These are phyloP conservation scores for Venturia pyrina DNA, from an alignment of 2,329 filamentous ascomycete genomes.

Conservation along the genomic window DNA sequence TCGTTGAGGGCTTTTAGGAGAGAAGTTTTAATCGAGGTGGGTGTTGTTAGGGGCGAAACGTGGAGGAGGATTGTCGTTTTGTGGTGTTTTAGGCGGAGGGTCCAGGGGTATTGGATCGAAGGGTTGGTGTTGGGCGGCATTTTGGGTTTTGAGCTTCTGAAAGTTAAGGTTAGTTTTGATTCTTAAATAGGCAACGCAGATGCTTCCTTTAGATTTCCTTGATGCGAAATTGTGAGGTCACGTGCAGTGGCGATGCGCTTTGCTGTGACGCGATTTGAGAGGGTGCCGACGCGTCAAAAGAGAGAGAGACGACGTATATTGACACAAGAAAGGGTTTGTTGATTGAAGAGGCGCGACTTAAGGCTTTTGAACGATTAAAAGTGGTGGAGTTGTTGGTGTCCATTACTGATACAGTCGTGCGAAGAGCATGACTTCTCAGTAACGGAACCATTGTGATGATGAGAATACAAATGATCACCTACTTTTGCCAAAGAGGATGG, in stretches of 20 bases:
- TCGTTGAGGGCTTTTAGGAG: conserved; percentile 33
- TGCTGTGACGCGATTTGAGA: neutral
- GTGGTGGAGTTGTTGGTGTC: neutral
- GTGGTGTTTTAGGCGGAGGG: conserved; percentile 37
- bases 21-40: conserved; percentile 29
- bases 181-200: neutral
- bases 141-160: neutral
- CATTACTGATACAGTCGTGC: neutral
- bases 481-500: neutral
- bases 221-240: neutral
- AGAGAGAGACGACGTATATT: neutral
- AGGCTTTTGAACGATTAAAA: neutral
- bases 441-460: neutral
- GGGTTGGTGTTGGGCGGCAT: conserved; percentile 5
- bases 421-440: neutral
- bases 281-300: neutral
- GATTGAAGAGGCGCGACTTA: neutral
- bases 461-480: neutral
- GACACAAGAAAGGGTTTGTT: too few relatives aligned
- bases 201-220: neutral
- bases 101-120: conserved; percentile 19
- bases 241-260: neutral
- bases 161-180: neutral
- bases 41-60: conserved; percentile 31
- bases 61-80: conserved; percentile 38